These are phyloP conservation scores for Malus hybrid DNA, from an alignment of 331 rosid genomes.

Conservation along the genomic window DNA sequence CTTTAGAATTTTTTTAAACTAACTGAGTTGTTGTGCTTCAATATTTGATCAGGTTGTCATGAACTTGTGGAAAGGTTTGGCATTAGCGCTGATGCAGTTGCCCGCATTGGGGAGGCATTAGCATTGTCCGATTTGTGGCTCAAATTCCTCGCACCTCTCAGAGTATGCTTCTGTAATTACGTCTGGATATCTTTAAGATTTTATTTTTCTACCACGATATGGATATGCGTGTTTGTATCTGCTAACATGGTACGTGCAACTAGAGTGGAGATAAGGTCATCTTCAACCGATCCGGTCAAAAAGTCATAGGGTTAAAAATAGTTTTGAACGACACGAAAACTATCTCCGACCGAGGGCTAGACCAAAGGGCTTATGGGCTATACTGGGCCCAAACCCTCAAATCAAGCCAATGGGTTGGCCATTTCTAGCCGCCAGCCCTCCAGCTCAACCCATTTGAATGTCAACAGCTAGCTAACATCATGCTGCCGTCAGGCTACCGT, in stretches of 20 bases:
- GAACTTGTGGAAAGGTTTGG: conserved; percentile 63
- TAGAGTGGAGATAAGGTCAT: conserved; percentile 57
- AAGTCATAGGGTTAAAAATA: too few relatives aligned
- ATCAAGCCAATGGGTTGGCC: too few relatives aligned
- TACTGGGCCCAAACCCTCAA: too few relatives aligned
- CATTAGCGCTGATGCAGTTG: conserved; percentile 53
- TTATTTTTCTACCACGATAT: background rate
- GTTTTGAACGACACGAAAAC: too few relatives aligned
- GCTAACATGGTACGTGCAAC: conserved; percentile 11
- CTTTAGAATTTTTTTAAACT: background rate
- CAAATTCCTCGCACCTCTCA: conserved; percentile 79
- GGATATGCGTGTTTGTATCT: background rate
- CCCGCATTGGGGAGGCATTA: conserved; percentile 60
- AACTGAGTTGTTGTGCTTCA: conserved; percentile 14
- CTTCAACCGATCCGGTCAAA: too few relatives aligned
- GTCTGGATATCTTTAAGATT: background rate
- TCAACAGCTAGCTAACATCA: too few relatives aligned
- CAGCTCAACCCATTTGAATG: too few relatives aligned
- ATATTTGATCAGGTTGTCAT: conserved; percentile 58
- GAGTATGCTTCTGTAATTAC: conserved; percentile 31
- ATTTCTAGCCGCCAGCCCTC: too few relatives aligned
- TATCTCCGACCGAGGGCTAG: too few relatives aligned
- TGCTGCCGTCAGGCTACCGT: too few relatives aligned
- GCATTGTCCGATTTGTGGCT: conserved; percentile 68
- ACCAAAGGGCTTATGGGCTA: too few relatives aligned